These are phyloP conservation scores for Puccinia coronata DNA, from an alignment of 1,284 basidiomycete species.

Conservation along the genomic window DNA sequence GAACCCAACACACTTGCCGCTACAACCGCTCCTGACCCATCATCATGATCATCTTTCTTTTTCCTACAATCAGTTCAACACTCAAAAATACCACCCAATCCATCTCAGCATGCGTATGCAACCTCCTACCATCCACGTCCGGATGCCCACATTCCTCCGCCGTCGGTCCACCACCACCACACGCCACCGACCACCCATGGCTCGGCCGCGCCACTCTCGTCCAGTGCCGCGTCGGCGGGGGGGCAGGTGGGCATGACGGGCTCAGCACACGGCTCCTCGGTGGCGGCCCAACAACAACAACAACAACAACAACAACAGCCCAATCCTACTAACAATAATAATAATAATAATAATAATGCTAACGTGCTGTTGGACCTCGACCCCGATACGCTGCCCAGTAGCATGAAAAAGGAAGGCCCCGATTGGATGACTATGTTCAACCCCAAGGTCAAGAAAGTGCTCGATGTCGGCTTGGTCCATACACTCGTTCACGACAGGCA, in stretches of 20 bases:
- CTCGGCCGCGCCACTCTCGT: not conserved
- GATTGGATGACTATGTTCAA: conserved; percentile 98
- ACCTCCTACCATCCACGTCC: conserved; percentile 39
- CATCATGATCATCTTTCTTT: not conserved
- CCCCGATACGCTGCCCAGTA: conserved; percentile 63
- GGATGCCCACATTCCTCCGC: conserved; percentile 9
- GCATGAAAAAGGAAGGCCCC: conserved; percentile 73
- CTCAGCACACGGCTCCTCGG: not conserved
- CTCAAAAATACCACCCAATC: conserved; percentile 18
- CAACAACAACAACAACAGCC: too few relatives aligned
- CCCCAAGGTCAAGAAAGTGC: conserved; percentile 73
- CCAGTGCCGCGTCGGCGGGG: too few relatives aligned
- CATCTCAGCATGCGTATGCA: conserved; percentile 37
- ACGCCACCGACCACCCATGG: not conserved
- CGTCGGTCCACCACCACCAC: not conserved
- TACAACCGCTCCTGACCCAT: not conserved
- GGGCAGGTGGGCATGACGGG: not conserved
- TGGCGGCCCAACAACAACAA: too few relatives aligned
- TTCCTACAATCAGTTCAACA: conserved; percentile 19
- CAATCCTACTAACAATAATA: too few relatives aligned
- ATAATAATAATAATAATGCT: too few relatives aligned
- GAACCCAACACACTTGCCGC: too few relatives aligned
- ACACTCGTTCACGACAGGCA: conserved; percentile 84
- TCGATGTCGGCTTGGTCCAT: conserved; percentile 87
- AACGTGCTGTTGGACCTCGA: conserved; percentile 61